Evolutionary conservation across 1,284 basidiomycete species (phyloP).

Genomic region (Apiotrichum veenhuisii): DNA sequence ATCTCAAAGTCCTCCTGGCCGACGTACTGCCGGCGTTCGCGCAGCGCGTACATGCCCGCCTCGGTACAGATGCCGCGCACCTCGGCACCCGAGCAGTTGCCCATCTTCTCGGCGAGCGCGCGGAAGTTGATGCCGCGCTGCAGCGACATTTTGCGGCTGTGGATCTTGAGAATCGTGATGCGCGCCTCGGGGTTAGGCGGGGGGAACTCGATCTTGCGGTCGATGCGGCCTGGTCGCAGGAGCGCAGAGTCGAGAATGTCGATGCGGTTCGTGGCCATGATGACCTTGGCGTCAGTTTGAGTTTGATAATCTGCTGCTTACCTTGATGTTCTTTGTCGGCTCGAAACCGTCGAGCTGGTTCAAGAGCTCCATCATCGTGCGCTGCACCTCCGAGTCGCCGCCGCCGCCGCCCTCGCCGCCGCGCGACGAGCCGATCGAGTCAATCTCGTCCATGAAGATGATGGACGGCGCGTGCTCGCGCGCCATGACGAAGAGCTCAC

Average conservation of each 20-base stretch:
- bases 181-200: constrained; percentile 97
- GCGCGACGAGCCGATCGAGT: constrained; percentile 91
- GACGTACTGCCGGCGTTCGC: constrained; percentile 92
- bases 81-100: constrained; percentile 95
- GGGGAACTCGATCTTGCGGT: constrained; percentile 98
- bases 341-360: constrained; percentile 99
- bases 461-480: constrained; percentile 97
- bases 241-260: constrained; percentile 95
- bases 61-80: constrained; percentile 98
- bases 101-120: constrained; percentile 96
- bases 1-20: constrained; percentile 99
- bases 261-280: constrained; percentile 99
- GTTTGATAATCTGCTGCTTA: constrained; percentile 35
- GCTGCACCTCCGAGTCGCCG: constrained; percentile 92
- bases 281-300: constrained; percentile 55
- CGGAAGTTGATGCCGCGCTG: constrained; percentile 96
- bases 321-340: constrained; percentile 96
- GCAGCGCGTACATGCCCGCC: constrained; percentile 95
- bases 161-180: constrained; percentile 92
- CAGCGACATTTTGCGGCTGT: constrained; percentile 97
- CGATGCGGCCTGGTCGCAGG: constrained; percentile 92
- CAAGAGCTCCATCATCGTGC: constrained; percentile 54
- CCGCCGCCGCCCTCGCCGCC: constrained; percentile 83
- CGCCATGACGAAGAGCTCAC: constrained; percentile 98
- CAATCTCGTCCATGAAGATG: constrained; percentile 99